These are phyloP conservation scores for Neodidymelliopsis sp. DNA, from an alignment of 2,329 filamentous ascomycete genomes.

Conservation along the genomic window DNA sequence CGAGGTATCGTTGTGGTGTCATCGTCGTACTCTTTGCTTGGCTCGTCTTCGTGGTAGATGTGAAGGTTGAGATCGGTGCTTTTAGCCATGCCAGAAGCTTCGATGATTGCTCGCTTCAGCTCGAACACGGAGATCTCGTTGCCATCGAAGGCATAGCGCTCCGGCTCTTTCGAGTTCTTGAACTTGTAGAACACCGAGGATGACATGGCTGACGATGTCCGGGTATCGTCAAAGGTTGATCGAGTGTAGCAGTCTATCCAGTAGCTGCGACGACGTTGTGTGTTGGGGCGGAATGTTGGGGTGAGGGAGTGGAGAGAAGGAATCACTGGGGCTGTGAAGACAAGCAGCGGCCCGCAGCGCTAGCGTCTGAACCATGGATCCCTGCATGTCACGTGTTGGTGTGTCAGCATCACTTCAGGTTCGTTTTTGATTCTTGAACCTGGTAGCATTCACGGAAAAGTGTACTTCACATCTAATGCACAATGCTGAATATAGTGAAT, in stretches of 20 bases:
- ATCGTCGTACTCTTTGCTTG: constrained; percentile 94
- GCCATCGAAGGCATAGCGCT: constrained; percentile 94
- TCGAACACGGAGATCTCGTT: constrained; percentile 98
- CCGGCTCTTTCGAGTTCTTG: constrained; percentile 97
- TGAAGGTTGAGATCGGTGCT: constrained; percentile 95
- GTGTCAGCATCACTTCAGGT: neutral
- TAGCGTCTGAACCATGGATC: no score
- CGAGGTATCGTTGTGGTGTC: constrained; percentile 97
- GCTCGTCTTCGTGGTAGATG: constrained; percentile 86
- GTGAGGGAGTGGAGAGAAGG: constrained; percentile 19
- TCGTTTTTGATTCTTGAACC: neutral
- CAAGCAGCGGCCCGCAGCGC: constrained; percentile 7
- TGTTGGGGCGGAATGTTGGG: constrained; percentile 8
- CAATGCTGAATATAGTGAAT: no score
- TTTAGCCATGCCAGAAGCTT: constrained; percentile 89
- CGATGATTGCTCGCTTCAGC: constrained; percentile 98
- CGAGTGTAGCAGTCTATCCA: constrained; percentile 9
- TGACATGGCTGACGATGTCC: constrained; percentile 66
- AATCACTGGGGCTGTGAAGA: constrained; percentile 16
- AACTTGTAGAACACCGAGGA: constrained; percentile 99
- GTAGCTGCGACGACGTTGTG: constrained; percentile 1
- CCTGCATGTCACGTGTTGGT: constrained; percentile 1
- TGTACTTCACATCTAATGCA: no score
- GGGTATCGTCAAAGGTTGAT: constrained; percentile 1
- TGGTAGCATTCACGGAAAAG: neutral